Base-by-base conservation (phyloP, 306 rosid species). In the Quercus mongolica region DNA sequence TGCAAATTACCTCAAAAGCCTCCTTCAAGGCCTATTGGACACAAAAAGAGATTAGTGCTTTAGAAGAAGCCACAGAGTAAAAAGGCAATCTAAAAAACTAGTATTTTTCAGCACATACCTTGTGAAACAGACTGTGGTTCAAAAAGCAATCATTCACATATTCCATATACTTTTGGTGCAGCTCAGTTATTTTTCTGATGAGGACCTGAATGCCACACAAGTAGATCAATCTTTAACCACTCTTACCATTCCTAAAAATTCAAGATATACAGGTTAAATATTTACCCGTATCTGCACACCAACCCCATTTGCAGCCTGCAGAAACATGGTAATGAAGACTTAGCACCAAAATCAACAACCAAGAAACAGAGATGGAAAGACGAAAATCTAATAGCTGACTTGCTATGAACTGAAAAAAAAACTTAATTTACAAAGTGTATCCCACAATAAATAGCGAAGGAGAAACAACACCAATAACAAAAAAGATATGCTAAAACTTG, bases 1-100 rank as follows among this genome's bases (percentile, higher is more conserved):
- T 90, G 77, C 98, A 91, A 67, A 94, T 90, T 13, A 86, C 86
- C 88, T 90, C 95, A 85, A 91, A 94, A 14, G 98, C 97, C 75
- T 89, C 97, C 80, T 89, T 94, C n/a, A 94, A 78, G 25, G 97
- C 94, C 98, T 94, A 84, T 38, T 76, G 68, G 26, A 64, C 52
- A 79, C 64, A 6, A 74, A 59, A 33, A 79, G 51, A 54, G 11
- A 76, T 35, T 52, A 41, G 74, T 12, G 44, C 4, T 46, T 33
- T 57, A 76, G 13, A 56, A 5, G 46, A 46, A 72, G 20, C n/a
- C n/a, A 69, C 21, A 33, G 21, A 74, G 64, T 44, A 20, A 74
- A 58, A 74, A 55, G 71, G 28, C 23, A 70, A 76, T 61, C 54
- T 55, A 57, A 58, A 65, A 55, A 61, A 68, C 38, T 3, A 52